phyloP scores from a whole-genome alignment of 805 yeast species.

The Wickerhamiella occidentalis region DNA sequence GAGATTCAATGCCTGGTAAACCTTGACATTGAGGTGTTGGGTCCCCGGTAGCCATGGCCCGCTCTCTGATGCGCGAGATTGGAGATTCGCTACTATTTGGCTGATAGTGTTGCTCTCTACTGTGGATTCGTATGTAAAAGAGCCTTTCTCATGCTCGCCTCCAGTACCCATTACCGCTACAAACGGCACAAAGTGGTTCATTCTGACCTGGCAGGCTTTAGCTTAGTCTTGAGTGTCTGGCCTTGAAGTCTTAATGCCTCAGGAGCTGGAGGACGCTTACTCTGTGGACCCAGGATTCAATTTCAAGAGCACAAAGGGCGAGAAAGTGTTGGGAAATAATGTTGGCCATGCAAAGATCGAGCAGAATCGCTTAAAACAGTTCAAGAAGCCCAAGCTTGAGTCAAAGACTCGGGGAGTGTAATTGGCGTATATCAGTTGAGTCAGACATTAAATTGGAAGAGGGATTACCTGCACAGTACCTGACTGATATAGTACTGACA shows the following conservation, averaged over 20 bases:
- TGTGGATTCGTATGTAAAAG: neutral
- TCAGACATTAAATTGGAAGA: too few species aligned
- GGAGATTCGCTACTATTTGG: neutral
- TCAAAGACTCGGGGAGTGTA: neutral
- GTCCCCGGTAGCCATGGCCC: constrained; percentile 11
- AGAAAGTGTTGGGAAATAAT: constrained; percentile 3
- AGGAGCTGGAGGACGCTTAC: constrained; percentile 6
- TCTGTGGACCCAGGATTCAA: neutral
- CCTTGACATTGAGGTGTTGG: constrained; percentile 4
- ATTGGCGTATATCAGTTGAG: neutral
- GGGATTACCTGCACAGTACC: too few species aligned
- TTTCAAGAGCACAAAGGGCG: constrained; percentile 2
- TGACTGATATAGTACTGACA: too few species aligned
- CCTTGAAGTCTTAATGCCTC: neutral
- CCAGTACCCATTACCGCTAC: constrained; percentile 5
- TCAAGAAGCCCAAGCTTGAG: neutral
- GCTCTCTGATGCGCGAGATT: neutral
- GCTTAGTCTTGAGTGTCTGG: neutral
- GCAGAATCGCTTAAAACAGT: constrained; percentile 1
- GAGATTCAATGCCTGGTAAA: neutral
- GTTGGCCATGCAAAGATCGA: constrained; percentile 6
- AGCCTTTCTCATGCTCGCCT: neutral
- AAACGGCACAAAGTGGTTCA: constrained; percentile 8
- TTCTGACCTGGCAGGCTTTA: neutral
- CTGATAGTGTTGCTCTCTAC: neutral